Conservation (phyloP, 441 rosid species). For the Pelargonium myrrhifolium region DNA sequence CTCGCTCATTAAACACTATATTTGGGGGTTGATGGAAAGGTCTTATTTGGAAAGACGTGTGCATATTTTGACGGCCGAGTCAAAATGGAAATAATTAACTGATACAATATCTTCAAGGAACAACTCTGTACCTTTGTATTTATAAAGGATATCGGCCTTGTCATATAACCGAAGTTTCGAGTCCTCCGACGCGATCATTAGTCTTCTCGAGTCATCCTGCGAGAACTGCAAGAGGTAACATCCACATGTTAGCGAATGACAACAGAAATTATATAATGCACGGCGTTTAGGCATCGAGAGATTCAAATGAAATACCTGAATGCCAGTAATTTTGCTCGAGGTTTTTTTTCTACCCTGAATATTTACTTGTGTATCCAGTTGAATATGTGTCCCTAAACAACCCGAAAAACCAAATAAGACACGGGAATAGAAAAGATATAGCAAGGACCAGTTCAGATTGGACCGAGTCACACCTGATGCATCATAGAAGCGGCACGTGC, state of each 20-base stretch:
- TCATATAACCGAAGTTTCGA: constrained; percentile 56
- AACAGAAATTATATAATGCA: not conserved
- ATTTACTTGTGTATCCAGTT: constrained; percentile 40
- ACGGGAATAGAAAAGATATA: not conserved
- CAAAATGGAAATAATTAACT: not conserved
- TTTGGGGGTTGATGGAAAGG: too few relatives aligned
- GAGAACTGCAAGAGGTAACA: constrained; percentile 41
- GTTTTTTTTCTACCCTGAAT: constrained; percentile 42
- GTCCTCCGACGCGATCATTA: constrained; percentile 71
- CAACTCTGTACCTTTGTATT: constrained; percentile 56
- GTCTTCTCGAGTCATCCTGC: constrained; percentile 39
- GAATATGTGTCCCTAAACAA: constrained; percentile 36
- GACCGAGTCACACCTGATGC: constrained; percentile 33
- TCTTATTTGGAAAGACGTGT: not conserved
- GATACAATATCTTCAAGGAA: not conserved
- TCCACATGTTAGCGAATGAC: constrained; percentile 15
- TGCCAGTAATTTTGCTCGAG: constrained; percentile 54
- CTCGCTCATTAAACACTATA: too few relatives aligned
- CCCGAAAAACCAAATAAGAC: constrained; percentile 5
- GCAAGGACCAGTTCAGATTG: not conserved
- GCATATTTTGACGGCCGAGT: not conserved
- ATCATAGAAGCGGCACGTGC: constrained; percentile 62
- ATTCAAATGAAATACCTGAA: constrained; percentile 38
- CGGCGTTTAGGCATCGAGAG: too few relatives aligned
- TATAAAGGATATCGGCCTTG: constrained; percentile 41